phyloP scores from a whole-genome alignment of 768 basidiomycete species.

The Hygrophorus russula region DNA sequence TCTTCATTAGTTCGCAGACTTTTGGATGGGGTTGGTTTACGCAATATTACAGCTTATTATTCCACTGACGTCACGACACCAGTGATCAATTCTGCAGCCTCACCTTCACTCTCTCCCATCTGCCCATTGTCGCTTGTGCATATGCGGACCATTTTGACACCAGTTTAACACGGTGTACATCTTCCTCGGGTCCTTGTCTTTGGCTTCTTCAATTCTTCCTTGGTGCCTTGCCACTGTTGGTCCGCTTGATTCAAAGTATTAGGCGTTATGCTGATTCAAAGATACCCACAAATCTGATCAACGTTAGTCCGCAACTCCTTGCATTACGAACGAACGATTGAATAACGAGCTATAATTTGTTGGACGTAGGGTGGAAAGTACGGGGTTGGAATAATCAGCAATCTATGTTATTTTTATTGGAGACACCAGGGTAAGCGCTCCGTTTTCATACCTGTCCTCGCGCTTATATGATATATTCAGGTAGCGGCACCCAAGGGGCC shows the following conservation, averaged over 20 bases:
- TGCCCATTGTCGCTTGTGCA: constrained; percentile 66
- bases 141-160: constrained; percentile 47
- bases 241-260: constrained; percentile 77
- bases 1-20: constrained; percentile 56
- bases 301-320: constrained; percentile 34
- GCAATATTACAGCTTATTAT: constrained; percentile 12
- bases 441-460: constrained; percentile 3
- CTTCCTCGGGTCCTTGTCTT: constrained; percentile 30
- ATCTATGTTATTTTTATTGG: constrained; percentile 71
- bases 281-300: constrained; percentile 70
- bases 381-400: constrained; percentile 48
- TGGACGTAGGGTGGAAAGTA: constrained; percentile 74
- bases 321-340: not conserved
- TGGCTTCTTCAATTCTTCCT: constrained; percentile 60
- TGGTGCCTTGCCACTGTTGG: constrained; percentile 53
- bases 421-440: constrained; percentile 55
- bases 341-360: constrained; percentile 1
- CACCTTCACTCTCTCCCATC: constrained; percentile 59
- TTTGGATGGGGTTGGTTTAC: constrained; percentile 70
- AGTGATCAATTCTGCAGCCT: constrained; percentile 82
- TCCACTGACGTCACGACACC: not conserved
- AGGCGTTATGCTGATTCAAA: constrained; percentile 79
- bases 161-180: constrained; percentile 30
- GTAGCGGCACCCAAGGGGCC: constrained; percentile 23
- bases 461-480: not conserved